Conservation (phyloP, 1,139 yeast species). For the Yamadazyma dushanensis region DNA sequence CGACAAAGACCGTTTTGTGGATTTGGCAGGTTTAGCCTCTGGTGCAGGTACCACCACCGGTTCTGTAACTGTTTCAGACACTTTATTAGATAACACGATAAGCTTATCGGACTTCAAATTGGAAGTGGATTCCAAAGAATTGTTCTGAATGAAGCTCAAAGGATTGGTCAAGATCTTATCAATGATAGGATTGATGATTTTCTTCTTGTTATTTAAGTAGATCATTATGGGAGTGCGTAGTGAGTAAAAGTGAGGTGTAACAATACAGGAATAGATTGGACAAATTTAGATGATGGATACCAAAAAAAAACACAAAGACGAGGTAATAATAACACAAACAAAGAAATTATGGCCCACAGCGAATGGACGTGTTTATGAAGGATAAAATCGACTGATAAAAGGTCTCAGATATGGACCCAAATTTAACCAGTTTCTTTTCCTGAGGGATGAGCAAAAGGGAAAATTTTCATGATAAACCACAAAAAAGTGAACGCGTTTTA, state of each 20-base stretch:
- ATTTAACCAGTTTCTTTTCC: neutral
- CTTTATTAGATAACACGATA: constrained; percentile 35
- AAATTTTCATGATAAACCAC: neutral
- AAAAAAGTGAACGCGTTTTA: constrained; percentile 1
- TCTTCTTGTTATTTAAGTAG: constrained; percentile 14
- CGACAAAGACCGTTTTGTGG: constrained; percentile 41
- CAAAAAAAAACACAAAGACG: no score
- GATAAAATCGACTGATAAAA: no score
- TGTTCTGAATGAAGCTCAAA: constrained; percentile 53
- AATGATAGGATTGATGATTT: constrained; percentile 40
- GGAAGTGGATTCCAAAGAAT: constrained; percentile 20
- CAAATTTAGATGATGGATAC: no score
- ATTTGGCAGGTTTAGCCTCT: constrained; percentile 3
- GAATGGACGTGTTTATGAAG: no score
- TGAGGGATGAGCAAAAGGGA: constrained; percentile 6
- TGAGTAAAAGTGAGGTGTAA: no score
- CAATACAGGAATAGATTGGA: no score
- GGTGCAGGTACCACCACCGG: neutral
- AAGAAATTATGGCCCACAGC: no score
- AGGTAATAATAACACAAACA: no score
- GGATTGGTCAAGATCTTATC: constrained; percentile 62
- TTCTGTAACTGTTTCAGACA: neutral
- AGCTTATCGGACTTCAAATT: constrained; percentile 34
- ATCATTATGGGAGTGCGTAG: no score
- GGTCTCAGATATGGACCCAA: no score